Evolutionary conservation across 176 grass and related monocot genomes (phyloP).

Genomic region (Eleusine indica): DNA sequence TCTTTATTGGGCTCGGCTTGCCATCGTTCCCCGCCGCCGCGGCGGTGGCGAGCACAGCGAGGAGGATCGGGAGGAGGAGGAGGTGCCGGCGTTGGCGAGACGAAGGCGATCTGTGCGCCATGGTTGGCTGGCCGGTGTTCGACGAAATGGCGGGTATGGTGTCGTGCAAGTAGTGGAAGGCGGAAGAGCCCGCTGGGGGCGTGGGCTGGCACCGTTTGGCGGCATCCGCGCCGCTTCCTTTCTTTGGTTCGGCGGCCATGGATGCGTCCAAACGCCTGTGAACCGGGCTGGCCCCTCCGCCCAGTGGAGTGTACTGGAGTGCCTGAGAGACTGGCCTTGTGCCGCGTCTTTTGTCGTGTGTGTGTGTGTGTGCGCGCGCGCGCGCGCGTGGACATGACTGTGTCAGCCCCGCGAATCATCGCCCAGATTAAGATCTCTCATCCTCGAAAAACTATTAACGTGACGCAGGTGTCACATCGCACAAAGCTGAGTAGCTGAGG

Average conservation of each 20-base stretch:
- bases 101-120: neutral
- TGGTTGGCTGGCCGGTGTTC: neutral
- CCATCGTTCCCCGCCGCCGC: neutral
- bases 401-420: neutral
- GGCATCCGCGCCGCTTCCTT: neutral
- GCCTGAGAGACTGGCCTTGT: neutral
- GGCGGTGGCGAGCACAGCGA: neutral
- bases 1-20: conserved; percentile 43
- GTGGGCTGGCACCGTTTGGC: conserved; percentile 32
- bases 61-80: neutral
- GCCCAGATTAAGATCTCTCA: neutral
- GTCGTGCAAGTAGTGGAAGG: neutral
- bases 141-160: conserved; percentile 1
- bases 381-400: neutral
- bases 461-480: too few species aligned
- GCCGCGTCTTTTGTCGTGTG: neutral
- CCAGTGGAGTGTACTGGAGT: neutral
- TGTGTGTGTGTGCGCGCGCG: neutral
- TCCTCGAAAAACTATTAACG: neutral
- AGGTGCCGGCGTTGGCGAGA: neutral
- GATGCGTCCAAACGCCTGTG: conserved; percentile 37
- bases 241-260: conserved; percentile 8
- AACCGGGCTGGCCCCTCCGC: neutral
- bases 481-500: too few species aligned
- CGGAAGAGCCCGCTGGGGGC: neutral